Base-by-base conservation (phyloP, 2,329 filamentous ascomycete species). In the Periconia macrospinosa region DNA sequence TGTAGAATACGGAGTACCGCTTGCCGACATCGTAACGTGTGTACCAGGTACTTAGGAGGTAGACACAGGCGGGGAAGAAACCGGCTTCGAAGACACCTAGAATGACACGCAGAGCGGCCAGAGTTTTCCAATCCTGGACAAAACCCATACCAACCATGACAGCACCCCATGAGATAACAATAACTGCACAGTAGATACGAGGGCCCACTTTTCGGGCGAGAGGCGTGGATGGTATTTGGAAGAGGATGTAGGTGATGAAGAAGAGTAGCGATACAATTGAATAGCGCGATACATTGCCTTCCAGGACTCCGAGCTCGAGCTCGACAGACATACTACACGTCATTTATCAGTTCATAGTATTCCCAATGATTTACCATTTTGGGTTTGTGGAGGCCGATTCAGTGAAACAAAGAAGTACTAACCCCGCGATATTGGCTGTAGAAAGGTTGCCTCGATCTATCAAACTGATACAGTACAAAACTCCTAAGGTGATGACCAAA, bases 381-480 rank as follows among this genome's bases (percentile, higher is more conserved):
- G 37, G 37, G 37, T 41, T 41, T 18, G 3, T 14, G 33, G 11
- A 37, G 3, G 33, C 15, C 5, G 33, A 37, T 3, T 18, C 18
- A 15, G 33, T n/a, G n/a, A 6, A 17, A 14, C 11, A 10, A 37
- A 10, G 5, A 5, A n/a, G 33, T 37, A 61, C 68, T 51, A 65
- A 81, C 79, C 82, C 90, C 18, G 90, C 89, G 68, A 93, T 87
- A 44, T 84, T 84, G 41, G 89, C 89, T 19, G 84, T 79, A n/a
- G 84, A 84, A 68, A 92, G 75, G 71, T 93, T 93, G 1, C 88
- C 91, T 30, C 90, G 80, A 67, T 94, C 90, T 85, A 93, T 90
- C 54, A 93, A 76, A 59, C 83, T 88, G 62, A 90, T 80, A 68
- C 88, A 90, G 72, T 92, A 92, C 75, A 91, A 82, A 59, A 82